phyloP scores from a whole-genome alignment of 2,329 filamentous ascomycete genomes.

The Diaporthe longicolla region DNA sequence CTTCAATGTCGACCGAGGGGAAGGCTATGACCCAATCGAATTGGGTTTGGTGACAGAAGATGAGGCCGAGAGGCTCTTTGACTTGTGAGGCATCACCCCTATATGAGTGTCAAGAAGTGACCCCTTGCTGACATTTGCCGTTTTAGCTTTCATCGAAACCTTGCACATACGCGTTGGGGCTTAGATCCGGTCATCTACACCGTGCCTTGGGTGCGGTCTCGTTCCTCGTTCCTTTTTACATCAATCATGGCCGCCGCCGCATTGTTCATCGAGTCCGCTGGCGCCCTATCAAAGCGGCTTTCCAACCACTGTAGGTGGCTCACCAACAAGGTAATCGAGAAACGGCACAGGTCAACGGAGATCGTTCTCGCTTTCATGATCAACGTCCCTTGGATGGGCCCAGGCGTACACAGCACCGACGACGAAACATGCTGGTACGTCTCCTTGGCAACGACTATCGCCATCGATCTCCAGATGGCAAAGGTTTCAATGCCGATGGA shows the following conservation, averaged over 20 bases:
- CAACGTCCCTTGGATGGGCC: constrained; percentile 82
- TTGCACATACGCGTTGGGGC: constrained; percentile 82
- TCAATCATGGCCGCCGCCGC: constrained; percentile 79
- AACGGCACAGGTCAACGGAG: constrained; percentile 77
- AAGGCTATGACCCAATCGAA: constrained; percentile 78
- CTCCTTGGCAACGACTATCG: constrained; percentile 77
- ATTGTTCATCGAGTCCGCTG: constrained; percentile 75
- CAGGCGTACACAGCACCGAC: constrained; percentile 76
- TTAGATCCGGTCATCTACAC: constrained; percentile 78
- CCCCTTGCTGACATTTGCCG: constrained; percentile 6
- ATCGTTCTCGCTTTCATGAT: constrained; percentile 83
- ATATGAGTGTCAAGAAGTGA: background rate
- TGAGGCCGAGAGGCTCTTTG: constrained; percentile 75
- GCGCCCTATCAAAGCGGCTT: constrained; percentile 75
- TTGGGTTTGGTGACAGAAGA: constrained; percentile 76
- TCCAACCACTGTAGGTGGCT: constrained; percentile 75
- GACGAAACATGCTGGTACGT: constrained; percentile 82
- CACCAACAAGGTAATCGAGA: constrained; percentile 72
- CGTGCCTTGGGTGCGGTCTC: constrained; percentile 73
- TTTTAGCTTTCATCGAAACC: constrained; percentile 76
- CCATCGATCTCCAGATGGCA: constrained; percentile 78
- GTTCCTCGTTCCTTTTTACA: constrained; percentile 80
- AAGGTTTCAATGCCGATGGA: constrained; percentile 74
- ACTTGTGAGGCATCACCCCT: constrained; percentile 65
- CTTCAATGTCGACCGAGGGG: constrained; percentile 73